A percentile compares a stretch with the other conserved stretches of the same genome.
Evolutionary conservation across 345 rosid genomes (phyloP).

Genomic region (Eucalyptus sp.): DNA sequence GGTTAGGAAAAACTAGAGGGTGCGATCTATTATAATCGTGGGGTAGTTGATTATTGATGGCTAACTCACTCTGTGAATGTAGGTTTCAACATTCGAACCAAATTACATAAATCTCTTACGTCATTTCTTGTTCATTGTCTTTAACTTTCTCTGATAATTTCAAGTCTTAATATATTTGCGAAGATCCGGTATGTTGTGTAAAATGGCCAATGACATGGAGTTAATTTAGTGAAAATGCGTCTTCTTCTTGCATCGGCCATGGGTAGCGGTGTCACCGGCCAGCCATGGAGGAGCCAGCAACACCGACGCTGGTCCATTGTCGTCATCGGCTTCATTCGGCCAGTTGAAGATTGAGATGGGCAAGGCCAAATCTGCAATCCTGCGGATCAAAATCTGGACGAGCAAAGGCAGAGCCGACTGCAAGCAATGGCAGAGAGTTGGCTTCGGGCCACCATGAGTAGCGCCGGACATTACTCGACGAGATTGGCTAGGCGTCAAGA

Average conservation of each 20-base stretch:
- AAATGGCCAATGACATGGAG: neutral
- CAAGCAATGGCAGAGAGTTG: neutral
- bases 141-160: neutral
- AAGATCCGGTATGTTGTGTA: neutral
- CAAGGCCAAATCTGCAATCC: neutral
- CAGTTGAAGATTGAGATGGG: neutral
- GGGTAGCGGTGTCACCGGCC: accelerated
- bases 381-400: neutral
- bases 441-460: too few species aligned
- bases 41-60: neutral
- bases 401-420: neutral
- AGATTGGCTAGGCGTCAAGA: neutral
- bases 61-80: accelerated
- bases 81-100: neutral
- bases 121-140: neutral
- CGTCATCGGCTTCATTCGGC: accelerated
- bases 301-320: neutral
- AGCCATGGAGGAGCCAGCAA: neutral
- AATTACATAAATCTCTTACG: neutral
- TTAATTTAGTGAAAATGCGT: neutral
- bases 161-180: neutral
- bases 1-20: neutral
- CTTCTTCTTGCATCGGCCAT: neutral
- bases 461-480: accelerated
- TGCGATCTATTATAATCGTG: neutral